Conservation (phyloP, 768 basidiomycete genomes). For the Lactarius evosmus region DNA sequence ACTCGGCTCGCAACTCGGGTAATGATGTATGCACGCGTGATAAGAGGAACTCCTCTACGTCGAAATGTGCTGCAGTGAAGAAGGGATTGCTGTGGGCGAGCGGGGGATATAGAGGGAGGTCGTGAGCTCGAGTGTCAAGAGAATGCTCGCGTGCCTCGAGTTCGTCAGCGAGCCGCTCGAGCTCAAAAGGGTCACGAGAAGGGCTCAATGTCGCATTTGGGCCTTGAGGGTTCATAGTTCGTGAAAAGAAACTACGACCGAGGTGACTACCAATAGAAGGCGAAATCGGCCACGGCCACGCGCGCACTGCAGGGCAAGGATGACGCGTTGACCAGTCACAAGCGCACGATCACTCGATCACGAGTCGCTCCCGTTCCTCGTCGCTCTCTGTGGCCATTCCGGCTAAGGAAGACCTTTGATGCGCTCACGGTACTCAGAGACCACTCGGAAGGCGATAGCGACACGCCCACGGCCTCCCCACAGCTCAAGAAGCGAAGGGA, state of each 20-base stretch:
- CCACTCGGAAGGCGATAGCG: no score
- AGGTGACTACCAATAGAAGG: not conserved
- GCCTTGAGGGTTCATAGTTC: conserved; percentile 18
- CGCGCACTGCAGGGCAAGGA: no score
- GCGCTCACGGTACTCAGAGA: no score
- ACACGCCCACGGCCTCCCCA: no score
- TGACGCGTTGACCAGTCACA: no score
- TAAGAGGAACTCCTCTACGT: conserved; percentile 84
- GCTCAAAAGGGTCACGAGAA: conserved; percentile 55
- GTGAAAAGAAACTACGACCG: not conserved
- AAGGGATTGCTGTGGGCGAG: conserved; percentile 78
- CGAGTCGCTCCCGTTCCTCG: no score
- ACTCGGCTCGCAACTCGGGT: conserved; percentile 81
- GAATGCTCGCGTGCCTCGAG: conserved; percentile 53
- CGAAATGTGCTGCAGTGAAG: conserved; percentile 64
- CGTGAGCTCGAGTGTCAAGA: conserved; percentile 34
- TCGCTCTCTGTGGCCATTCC: no score
- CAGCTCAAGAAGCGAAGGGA: no score
- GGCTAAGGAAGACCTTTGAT: no score
- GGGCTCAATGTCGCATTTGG: conserved; percentile 12
- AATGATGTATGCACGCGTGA: conserved; percentile 82
- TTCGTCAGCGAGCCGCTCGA: conserved; percentile 72
- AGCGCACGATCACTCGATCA: no score
- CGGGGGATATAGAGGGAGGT: conserved; percentile 63
- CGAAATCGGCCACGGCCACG: no score